A percentile compares a stretch with the other conserved stretches of the same genome.
These are phyloP conservation scores for Castanea crenata DNA, from an alignment of 306 rosid genomes.

Conservation along the genomic window DNA sequence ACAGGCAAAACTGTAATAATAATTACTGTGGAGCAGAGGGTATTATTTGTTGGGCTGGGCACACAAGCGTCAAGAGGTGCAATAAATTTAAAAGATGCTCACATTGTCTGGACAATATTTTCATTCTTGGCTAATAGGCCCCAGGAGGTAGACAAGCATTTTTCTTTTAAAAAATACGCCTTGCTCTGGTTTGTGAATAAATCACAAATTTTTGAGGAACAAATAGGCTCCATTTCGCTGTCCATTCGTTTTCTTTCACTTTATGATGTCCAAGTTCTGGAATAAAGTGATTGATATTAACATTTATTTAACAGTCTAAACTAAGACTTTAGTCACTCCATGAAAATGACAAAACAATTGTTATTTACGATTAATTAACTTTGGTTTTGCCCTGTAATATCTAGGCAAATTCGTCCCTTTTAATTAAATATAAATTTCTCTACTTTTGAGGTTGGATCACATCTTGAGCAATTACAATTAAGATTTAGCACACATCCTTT, in stretches of 20 bases:
- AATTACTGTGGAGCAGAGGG: background rate
- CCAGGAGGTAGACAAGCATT: background rate
- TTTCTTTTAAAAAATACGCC: background rate
- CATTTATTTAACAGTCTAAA: background rate
- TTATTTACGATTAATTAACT: background rate
- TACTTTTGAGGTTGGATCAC: conserved; percentile 6
- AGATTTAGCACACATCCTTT: background rate
- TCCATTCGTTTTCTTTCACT: background rate
- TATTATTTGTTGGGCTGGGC: conserved; percentile 2
- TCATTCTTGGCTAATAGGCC: conserved; percentile 13
- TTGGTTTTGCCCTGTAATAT: background rate
- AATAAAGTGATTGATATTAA: background rate
- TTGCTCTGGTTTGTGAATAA: background rate
- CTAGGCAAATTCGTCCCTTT: background rate
- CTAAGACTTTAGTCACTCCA: background rate
- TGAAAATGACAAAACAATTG: background rate
- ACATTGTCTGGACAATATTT: conserved; percentile 23
- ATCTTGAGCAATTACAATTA: background rate
- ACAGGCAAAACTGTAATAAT: no score
- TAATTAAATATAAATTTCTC: background rate
- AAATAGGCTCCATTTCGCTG: no score
- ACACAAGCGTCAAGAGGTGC: background rate
- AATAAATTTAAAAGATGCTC: conserved; percentile 3
- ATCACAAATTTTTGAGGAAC: no score
- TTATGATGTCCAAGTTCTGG: background rate